Evolutionary conservation across 371 early-diverging fungal species (phyloP), one percentile per base, ranked within the genome.

Genomic region (Apophysomyces sp.): DNA sequence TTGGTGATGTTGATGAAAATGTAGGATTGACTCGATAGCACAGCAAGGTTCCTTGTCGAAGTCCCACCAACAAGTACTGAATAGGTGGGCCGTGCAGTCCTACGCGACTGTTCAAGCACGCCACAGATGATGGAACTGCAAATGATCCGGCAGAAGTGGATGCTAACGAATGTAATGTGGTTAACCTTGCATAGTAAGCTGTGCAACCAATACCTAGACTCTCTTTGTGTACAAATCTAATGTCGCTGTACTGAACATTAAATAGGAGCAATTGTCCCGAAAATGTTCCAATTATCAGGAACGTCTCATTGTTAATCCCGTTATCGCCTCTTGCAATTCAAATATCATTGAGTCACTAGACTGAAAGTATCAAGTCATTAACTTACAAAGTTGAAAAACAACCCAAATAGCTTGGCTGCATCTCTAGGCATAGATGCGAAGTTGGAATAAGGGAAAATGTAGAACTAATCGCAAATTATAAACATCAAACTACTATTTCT

Each of bases 231-330:
- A 41, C 30, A 5, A 29, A 6, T 7, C 53, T 21, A 30, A 72
- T 36, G 39, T 15, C 18, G 2, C 39, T 15, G 21, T 52, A 24
- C 16, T 71, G 21, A 7, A 67, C 27, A 0, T 24, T 26, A n/a
- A 54, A 72, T 16, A 72, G 37, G 0, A 60, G 8, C 15, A 68
- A 4, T 11, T 59, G 53, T 9, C 61, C 32, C 1, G 59, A 37
- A 41, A 58, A 72, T 5, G 72, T 57, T 11, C 72, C 68, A 15
- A 68, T 18, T 1, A 41, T 30, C 30, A 72, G 54, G 6, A 60
- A 6, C 31, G 36, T 4, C 26, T 2, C 16, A 36, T 11, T n/a
- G 16, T 28, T 13, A 2, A 5, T 52, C 28, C n/a, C n/a, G 24
- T 27, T 8, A n/a, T 55, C 32, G n/a, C n/a, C 32, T 12, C 36